Evolutionary conservation across 2,329 filamentous ascomycete genomes (phyloP).

Genomic region (Colletotrichum echinochloae): DNA sequence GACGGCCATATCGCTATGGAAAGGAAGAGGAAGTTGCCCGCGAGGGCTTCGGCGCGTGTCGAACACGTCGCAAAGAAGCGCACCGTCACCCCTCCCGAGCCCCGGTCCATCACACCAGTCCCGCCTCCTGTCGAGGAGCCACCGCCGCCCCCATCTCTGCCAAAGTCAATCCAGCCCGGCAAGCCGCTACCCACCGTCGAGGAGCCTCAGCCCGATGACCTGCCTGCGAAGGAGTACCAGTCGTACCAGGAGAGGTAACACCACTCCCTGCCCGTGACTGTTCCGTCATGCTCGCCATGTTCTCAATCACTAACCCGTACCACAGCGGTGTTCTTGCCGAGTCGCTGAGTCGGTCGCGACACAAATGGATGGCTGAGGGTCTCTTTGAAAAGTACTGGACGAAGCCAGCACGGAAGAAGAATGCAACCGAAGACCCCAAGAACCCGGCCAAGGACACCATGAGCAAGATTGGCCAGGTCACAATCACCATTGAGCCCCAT

Average conservation of each 20-base stretch:
- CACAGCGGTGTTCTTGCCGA: constrained; percentile 79
- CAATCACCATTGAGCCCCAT: constrained; percentile 83
- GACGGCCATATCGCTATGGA: constrained; percentile 60
- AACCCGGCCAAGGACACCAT: constrained; percentile 79
- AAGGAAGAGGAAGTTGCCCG: constrained; percentile 73
- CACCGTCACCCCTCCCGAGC: constrained; percentile 66
- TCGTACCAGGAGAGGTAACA: constrained; percentile 76
- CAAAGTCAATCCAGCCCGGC: constrained; percentile 71
- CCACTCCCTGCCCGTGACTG: constrained; percentile 25
- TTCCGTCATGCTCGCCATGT: not conserved
- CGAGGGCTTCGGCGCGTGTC: constrained; percentile 70
- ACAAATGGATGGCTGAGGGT: constrained; percentile 78
- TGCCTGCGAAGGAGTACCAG: constrained; percentile 77
- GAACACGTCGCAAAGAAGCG: constrained; percentile 72
- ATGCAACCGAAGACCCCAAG: constrained; percentile 71
- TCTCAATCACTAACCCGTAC: constrained; percentile 20
- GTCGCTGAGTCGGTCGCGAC: constrained; percentile 78
- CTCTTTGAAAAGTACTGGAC: constrained; percentile 84
- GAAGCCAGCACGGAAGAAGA: constrained; percentile 77
- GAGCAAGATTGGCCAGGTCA: constrained; percentile 78
- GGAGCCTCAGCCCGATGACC: constrained; percentile 72
- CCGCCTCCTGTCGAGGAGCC: constrained; percentile 52
- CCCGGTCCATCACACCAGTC: constrained; percentile 61
- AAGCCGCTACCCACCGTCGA: constrained; percentile 79
- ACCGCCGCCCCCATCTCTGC: constrained; percentile 61